Evolutionary conservation across 2,329 filamentous ascomycete genomes (phyloP).

Genomic region (Phialophora chinensis): DNA sequence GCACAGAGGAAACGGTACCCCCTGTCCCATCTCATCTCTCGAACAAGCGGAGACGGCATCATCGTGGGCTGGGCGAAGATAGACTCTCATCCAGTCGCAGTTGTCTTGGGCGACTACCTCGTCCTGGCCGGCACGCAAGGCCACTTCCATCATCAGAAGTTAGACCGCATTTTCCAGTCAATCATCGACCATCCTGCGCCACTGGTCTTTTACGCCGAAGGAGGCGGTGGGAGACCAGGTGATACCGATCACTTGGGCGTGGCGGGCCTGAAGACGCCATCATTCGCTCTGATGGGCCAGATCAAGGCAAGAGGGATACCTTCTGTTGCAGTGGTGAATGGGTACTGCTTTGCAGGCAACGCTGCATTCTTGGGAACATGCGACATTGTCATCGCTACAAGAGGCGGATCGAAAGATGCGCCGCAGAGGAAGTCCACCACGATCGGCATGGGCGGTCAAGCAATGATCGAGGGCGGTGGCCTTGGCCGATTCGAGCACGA

Average conservation of each 20-base stretch:
- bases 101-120: slow-evolving; percentile 35
- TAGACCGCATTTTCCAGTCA: slow-evolving; percentile 36
- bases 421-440: slow-evolving; percentile 31
- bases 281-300: slow-evolving; percentile 33
- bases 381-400: slow-evolving; percentile 33
- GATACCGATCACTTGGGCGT: slow-evolving; percentile 33
- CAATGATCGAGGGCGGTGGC: slow-evolving; percentile 35
- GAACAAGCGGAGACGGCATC: slow-evolving; percentile 34
- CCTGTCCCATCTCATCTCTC: slow-evolving; percentile 33
- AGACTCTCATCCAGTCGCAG: slow-evolving; percentile 31
- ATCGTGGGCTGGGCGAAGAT: slow-evolving; percentile 36
- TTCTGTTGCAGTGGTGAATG: slow-evolving; percentile 34
- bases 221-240: slow-evolving; percentile 33
- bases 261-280: slow-evolving; percentile 33
- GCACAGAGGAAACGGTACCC: slow-evolving; percentile 34
- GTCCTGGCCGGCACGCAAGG: slow-evolving; percentile 35
- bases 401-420: slow-evolving; percentile 33
- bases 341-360: slow-evolving; percentile 36
- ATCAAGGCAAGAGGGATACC: slow-evolving; percentile 35
- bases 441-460: slow-evolving; percentile 36
- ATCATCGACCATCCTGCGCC: slow-evolving; percentile 35
- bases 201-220: slow-evolving; percentile 34
- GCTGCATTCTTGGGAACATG: slow-evolving; percentile 34
- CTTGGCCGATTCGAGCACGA: slow-evolving; percentile 34
- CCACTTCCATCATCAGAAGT: slow-evolving; percentile 34